A percentile compares a stretch with the other conserved stretches of the same genome.
phyloP scores from a whole-genome alignment of 148 eudicot species.

The Amaranthus cruentus region DNA sequence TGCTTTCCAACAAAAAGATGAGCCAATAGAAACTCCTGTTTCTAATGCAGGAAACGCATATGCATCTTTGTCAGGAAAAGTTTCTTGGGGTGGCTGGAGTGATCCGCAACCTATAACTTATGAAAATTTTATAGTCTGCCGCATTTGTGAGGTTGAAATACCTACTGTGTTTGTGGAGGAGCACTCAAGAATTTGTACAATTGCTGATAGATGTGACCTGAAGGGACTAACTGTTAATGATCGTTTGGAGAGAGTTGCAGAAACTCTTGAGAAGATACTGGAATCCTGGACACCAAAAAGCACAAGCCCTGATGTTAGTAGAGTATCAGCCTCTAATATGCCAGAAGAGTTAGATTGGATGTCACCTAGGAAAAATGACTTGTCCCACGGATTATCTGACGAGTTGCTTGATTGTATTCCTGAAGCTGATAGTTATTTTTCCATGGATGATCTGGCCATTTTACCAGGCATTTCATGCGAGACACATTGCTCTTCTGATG shows the following conservation, averaged over 20 bases:
- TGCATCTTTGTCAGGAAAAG: slow-evolving; percentile 36
- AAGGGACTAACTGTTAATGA: slow-evolving; percentile 82
- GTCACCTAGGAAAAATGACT: slow-evolving; percentile 42
- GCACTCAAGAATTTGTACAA: slow-evolving; percentile 95
- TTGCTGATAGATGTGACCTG: slow-evolving; percentile 95
- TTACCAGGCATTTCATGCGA: slow-evolving; percentile 34
- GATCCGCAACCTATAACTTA: slow-evolving; percentile 57
- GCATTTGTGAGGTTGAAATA: slow-evolving; percentile 98
- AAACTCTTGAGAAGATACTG: slow-evolving; percentile 80
- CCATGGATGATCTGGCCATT: slow-evolving; percentile 38
- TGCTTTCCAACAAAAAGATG: slow-evolving; percentile 36
- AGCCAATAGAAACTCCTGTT: slow-evolving; percentile 34
- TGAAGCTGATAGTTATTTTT: slow-evolving; percentile 43
- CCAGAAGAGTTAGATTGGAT: slow-evolving; percentile 49
- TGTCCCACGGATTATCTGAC: slow-evolving; percentile 42
- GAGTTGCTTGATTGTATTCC: slow-evolving; percentile 54
- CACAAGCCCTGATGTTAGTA: slow-evolving; percentile 45
- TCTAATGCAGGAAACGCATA: slow-evolving; percentile 41
- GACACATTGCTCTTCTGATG: slow-evolving; percentile 34
- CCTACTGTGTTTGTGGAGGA: slow-evolving; percentile 89
- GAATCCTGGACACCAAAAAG: slow-evolving; percentile 78
- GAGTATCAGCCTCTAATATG: slow-evolving; percentile 43
- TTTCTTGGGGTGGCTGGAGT: slow-evolving; percentile 58
- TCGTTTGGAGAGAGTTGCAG: slow-evolving; percentile 87
- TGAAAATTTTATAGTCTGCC: slow-evolving; percentile 78